Percentiles rank a stretch among this genome's conserved stretches.
Conservation (phyloP, 306 rosid genomes). For the Nissolia schottii region DNA sequence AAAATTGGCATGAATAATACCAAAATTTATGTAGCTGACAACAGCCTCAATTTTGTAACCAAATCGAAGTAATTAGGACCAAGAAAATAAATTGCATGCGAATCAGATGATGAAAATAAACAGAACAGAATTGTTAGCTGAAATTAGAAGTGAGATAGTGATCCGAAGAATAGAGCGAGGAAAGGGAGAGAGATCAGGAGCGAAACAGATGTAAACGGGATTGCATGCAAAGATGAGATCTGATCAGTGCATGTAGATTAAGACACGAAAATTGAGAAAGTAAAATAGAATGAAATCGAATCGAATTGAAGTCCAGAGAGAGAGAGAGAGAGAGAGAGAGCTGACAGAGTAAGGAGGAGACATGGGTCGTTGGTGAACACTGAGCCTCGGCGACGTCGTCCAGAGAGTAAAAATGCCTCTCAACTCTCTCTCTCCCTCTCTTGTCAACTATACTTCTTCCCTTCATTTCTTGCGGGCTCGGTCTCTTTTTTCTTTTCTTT, state of each 20-base stretch:
- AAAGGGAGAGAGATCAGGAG: neutral
- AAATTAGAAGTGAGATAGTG: neutral
- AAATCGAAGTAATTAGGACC: neutral
- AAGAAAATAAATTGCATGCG: neutral
- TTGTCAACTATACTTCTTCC: neutral
- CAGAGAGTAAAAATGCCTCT: neutral
- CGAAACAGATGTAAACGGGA: neutral
- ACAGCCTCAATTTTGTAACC: neutral
- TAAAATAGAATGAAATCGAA: neutral
- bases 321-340: conserved; percentile 6
- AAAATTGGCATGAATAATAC: neutral
- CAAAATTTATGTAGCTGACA: neutral
- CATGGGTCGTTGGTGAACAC: too few relatives aligned
- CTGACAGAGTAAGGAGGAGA: conserved; percentile 30
- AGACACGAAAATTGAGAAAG: neutral
- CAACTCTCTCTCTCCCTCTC: neutral
- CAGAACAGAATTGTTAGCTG: neutral
- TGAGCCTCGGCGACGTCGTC: too few relatives aligned
- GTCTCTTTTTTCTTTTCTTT: too few relatives aligned
- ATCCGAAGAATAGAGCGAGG: neutral
- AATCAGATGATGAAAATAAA: neutral
- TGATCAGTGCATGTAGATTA: neutral
- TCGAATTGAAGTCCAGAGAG: neutral
- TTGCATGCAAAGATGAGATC: conserved; percentile 1
- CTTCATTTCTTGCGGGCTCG: too few relatives aligned